A percentile compares a stretch with the other conserved stretches of the same genome.
Evolutionary conservation across 106 monocot species (phyloP).

Genomic region (Alisma plantagoaquatica): DNA sequence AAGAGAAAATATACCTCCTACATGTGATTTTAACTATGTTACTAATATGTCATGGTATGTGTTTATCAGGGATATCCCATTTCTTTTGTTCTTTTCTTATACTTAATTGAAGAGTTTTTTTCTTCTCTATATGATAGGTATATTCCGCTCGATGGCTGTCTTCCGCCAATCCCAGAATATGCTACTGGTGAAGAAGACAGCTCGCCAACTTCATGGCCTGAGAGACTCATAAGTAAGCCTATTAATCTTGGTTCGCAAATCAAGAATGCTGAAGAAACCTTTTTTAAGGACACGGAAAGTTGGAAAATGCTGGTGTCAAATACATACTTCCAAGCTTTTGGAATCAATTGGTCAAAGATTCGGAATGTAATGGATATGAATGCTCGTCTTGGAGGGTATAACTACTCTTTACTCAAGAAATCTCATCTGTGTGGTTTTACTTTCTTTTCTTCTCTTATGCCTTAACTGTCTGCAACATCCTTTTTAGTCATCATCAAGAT

Average conservation of each 20-base stretch:
- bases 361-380: slow-evolving; percentile 97
- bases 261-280: slow-evolving; percentile 17
- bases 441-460: too few relatives aligned
- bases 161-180: slow-evolving; percentile 24
- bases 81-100: neutral
- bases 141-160: slow-evolving; percentile 66
- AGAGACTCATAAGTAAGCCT: slow-evolving; percentile 41
- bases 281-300: slow-evolving; percentile 34
- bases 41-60: slow-evolving; percentile 59
- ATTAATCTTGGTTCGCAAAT: slow-evolving; percentile 21
- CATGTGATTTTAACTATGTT: slow-evolving; percentile 32
- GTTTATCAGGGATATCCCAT: neutral
- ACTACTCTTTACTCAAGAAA: neutral
- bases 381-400: slow-evolving; percentile 90
- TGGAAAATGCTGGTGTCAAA: slow-evolving; percentile 62
- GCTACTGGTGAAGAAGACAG: slow-evolving; percentile 17
- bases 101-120: too few relatives aligned
- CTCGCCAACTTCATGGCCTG: slow-evolving; percentile 70
- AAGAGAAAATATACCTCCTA: slow-evolving; percentile 35
- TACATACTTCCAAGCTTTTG: slow-evolving; percentile 34
- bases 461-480: too few relatives aligned
- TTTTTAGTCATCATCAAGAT: neutral
- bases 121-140: slow-evolving; percentile 34
- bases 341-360: slow-evolving; percentile 67
- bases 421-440: too few relatives aligned